Evolutionary conservation across 208 protist genomes (phyloP).

Genomic region (Acanthamoeba triangularis): DNA sequence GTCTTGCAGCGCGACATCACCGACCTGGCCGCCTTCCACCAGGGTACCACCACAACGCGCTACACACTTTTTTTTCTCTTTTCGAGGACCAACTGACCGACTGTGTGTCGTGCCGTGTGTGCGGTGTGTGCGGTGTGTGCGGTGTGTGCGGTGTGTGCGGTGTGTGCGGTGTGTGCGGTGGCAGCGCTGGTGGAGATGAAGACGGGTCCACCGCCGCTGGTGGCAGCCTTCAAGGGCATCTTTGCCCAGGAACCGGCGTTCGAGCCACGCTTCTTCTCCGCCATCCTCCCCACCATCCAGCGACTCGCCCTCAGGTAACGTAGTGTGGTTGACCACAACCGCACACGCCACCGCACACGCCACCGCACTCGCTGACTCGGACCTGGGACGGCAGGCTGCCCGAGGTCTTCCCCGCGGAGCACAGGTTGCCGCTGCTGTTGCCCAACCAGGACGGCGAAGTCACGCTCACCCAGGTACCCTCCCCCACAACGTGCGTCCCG

Average conservation of each 20-base stretch:
- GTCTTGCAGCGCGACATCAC: not conserved
- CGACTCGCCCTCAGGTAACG: not conserved
- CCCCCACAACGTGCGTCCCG: too few relatives aligned
- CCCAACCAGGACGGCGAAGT: not conserved
- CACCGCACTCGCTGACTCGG: too few relatives aligned
- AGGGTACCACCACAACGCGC: not conserved
- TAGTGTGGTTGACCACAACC: too few relatives aligned
- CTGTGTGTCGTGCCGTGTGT: too few relatives aligned
- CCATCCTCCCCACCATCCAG: conserved; percentile 11
- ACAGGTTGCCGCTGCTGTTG: not conserved
- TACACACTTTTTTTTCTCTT: not conserved
- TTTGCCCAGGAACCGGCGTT: not conserved
- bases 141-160: not conserved
- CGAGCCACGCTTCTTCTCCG: not conserved
- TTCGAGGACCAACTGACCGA: too few relatives aligned
- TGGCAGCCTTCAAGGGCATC: not conserved
- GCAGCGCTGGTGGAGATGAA: not conserved
- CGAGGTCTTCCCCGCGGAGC: not conserved
- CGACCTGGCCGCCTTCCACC: not conserved
- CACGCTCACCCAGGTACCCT: not conserved
- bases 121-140: too few relatives aligned
- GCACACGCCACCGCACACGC: too few relatives aligned
- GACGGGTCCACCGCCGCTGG: not conserved
- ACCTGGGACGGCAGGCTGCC: not conserved
- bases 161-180: not conserved